A percentile compares a stretch with the other conserved stretches of the same genome.
Evolutionary conservation across 2,329 filamentous ascomycete genomes (phyloP).

Genomic region (Aspergillus alliaceus): DNA sequence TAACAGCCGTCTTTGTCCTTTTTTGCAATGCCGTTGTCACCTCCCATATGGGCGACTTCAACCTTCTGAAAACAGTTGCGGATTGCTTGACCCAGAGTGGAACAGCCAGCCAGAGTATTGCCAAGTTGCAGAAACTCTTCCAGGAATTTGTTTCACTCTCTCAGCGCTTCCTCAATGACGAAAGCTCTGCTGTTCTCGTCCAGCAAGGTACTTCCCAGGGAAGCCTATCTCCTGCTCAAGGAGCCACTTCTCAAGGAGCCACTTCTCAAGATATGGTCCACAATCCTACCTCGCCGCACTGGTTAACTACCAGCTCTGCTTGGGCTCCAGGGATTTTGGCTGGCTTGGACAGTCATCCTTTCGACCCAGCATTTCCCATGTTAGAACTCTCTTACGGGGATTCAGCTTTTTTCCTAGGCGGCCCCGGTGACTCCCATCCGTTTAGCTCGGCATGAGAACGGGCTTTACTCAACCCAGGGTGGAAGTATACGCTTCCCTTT

Average conservation of each 20-base stretch:
- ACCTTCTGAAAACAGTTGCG: constrained; percentile 17
- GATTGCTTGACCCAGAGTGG: constrained; percentile 13
- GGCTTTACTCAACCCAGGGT: not conserved
- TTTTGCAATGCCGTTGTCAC: constrained; percentile 24
- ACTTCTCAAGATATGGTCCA: not conserved
- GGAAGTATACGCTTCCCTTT: not conserved
- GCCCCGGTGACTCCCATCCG: not conserved
- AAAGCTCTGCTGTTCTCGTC: not conserved
- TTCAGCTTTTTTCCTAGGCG: not conserved
- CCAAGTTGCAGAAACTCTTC: constrained; percentile 15
- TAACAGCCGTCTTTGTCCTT: constrained; percentile 22
- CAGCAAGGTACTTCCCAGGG: not conserved
- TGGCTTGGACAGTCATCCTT: not conserved
- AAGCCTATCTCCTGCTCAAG: not conserved
- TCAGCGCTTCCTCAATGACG: not conserved
- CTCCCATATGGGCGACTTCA: constrained; percentile 19
- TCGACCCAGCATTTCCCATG: not conserved
- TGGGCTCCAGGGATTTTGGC: not conserved
- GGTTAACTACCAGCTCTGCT: not conserved
- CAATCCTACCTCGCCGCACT: not conserved
- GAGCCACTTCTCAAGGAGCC: no score
- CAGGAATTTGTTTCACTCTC: constrained; percentile 18
- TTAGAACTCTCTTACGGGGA: not conserved
- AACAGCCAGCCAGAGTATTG: constrained; percentile 16
- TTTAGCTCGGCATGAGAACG: not conserved